Percentiles rank a stretch among this genome's conserved stretches.
Conservation (phyloP, 495 filamentous ascomycete species). For the Penicillium coprophilum region DNA sequence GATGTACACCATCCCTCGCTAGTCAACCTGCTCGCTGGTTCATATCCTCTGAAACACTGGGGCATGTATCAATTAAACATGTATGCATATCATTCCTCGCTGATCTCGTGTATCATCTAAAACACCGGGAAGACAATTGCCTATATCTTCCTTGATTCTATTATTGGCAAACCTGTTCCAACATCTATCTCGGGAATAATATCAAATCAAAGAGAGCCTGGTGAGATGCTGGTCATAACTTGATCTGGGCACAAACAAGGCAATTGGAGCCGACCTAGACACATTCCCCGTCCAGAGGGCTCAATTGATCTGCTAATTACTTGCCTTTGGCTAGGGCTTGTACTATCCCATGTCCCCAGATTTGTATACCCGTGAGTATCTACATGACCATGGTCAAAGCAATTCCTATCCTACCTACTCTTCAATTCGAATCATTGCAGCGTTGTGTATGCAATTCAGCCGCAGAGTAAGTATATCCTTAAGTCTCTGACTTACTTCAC, state of each 20-base stretch:
- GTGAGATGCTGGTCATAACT: neutral
- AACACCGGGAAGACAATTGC: neutral
- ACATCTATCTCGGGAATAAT: neutral
- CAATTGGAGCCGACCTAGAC: neutral
- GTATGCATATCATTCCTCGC: neutral
- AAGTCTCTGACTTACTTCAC: neutral
- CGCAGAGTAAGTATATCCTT: neutral
- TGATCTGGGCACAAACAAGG: neutral
- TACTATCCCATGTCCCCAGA: neutral
- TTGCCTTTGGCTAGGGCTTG: neutral
- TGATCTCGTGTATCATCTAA: neutral
- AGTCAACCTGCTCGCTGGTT: neutral
- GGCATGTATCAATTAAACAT: neutral
- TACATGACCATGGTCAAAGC: neutral
- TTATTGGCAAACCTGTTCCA: neutral
- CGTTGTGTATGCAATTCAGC: neutral
- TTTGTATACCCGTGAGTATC: neutral
- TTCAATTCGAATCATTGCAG: neutral
- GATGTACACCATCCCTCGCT: neutral
- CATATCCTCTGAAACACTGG: neutral
- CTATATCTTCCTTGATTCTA: neutral
- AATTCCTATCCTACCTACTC: neutral
- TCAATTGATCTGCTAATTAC: neutral
- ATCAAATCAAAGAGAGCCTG: neutral
- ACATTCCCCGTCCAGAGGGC: neutral